Percentiles rank a stretch among this genome's conserved stretches.
Conservation (phyloP, 2,329 filamentous ascomycete genomes). For the Pyrenochaeta sp. region DNA sequence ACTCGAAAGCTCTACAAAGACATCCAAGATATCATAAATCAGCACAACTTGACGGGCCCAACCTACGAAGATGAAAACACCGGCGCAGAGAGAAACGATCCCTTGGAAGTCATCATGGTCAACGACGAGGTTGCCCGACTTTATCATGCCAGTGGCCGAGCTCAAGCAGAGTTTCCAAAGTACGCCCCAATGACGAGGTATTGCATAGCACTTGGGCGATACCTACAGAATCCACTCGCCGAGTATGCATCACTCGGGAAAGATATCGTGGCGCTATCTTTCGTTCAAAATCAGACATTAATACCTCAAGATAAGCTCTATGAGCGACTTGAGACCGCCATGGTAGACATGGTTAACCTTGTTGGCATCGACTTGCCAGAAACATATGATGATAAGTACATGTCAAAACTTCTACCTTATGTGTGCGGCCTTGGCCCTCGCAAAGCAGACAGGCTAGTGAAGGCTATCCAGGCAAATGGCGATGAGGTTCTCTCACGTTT, state of each 20-base stretch:
- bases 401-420: slow-evolving; percentile 88
- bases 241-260: slow-evolving; percentile 93
- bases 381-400: slow-evolving; percentile 80
- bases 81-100: slow-evolving; percentile 76
- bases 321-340: slow-evolving; percentile 89
- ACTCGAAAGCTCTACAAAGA: slow-evolving; percentile 85
- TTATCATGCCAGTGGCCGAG: slow-evolving; percentile 89
- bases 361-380: slow-evolving; percentile 96
- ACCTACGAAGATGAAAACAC: slow-evolving; percentile 82
- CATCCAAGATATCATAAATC: slow-evolving; percentile 78
- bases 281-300: slow-evolving; percentile 89
- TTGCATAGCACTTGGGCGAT: slow-evolving; percentile 86
- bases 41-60: slow-evolving; percentile 78
- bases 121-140: slow-evolving; percentile 98
- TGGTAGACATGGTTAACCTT: slow-evolving; percentile 98
- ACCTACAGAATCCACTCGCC: slow-evolving; percentile 94
- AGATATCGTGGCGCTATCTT: slow-evolving; percentile 85
- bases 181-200: slow-evolving; percentile 83
- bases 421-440: slow-evolving; percentile 90
- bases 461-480: slow-evolving; percentile 91
- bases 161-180: slow-evolving; percentile 80
- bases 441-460: slow-evolving; percentile 85
- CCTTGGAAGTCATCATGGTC: slow-evolving; percentile 86
- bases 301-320: slow-evolving; percentile 86
- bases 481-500: slow-evolving; percentile 84